Evolutionary conservation across 2,329 filamentous ascomycete species (phyloP), one percentile per base, ranked within the genome.

Genomic region (Plenodomus tracheiphilus): DNA sequence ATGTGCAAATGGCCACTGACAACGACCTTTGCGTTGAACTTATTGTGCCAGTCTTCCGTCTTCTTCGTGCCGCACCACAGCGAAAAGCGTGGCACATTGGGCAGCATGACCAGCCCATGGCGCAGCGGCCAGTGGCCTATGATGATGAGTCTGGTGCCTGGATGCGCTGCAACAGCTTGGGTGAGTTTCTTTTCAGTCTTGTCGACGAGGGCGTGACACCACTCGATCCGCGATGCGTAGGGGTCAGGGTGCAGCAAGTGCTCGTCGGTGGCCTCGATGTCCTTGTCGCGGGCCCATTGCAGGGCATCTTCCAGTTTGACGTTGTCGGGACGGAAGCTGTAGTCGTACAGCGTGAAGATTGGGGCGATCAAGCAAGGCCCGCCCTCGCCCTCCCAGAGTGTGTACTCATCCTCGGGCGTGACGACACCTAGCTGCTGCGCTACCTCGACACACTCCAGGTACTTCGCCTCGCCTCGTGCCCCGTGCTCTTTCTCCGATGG

Each of bases 331-430:
- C 81, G 73, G 64, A 83, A 84, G 52, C 74, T 79, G 67, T 84
- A 84, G 67, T 84, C 81, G 71, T 84, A 84, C 13, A 84, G 70
- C 1, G 81, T 83, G 71, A 84, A 84, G 41, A 82, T 75, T 25
- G 79, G 81, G 25, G 78, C 79, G 35, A 84, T 75, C 32, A 84
- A 51, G 5, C 71, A 78, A 4, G 76, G 76, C 3, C 73, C 72
- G 18, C 76, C 77, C 7, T 75, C 73, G n/a, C 79, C 80, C 4
- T 81, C 73, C 81, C 81, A 84, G 18, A 75, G 66, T 28, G 73
- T 70, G 56, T 74, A 84, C 4, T 80, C 78, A 60, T 84, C 81
- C 58, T 83, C 81, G 10, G 81, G 81, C 5, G 81, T 84, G 47
- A 76, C 67, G 13, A 84, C 76, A 30, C 79, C 80, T 62, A 75